Evolutionary conservation across 257 asterid species (phyloP), one percentile per base, ranked within the genome.

Genomic region (Sherardia arvensis): DNA sequence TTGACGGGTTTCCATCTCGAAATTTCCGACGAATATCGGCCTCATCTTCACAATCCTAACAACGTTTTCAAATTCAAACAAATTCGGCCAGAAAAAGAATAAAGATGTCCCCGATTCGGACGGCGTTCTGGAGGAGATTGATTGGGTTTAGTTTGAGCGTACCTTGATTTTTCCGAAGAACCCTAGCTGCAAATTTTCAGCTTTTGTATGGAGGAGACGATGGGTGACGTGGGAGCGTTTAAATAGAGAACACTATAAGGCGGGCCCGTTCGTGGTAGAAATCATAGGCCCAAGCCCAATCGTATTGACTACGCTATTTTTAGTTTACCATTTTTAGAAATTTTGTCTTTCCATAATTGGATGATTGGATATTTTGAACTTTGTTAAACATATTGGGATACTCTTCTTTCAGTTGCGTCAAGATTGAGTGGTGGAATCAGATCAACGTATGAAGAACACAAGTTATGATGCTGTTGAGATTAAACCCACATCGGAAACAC

Each of bases 11-110:
- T 88, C 96, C 65, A 65, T 83, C 78, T 79, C 98, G 17, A 91
- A 86, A 68, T 88, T 91, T 18, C 98, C 98, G 60, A 85, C 85
- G 79, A 91, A 91, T 66, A 86, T 65, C 14, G 95, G 90, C 82
- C 79, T 88, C 95, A 85, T 87, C 48, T 20, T 11, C 17, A 17
- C 17, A 17, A 5, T 0, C 17, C 45, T 58, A 53, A 22, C 29
- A 53, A 53, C n/a, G 5, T 8, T 4, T 21, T 15, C 18, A 54
- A n/a, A 54, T 54, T 4, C 59, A 54, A 49, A n/a, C 56, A 18
- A n/a, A 49, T 49, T 49, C 26, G 21, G 2, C 29, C 8, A 38
- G 47, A 12, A 38, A 10, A 10, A n/a, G 2, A 4, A 15, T 18
- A 8, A 54, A 23, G 3, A 22, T 53, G 20, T 18, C 56, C 56